Conservation (phyloP, 768 basidiomycete genomes). For the Lentinula sp. region DNA sequence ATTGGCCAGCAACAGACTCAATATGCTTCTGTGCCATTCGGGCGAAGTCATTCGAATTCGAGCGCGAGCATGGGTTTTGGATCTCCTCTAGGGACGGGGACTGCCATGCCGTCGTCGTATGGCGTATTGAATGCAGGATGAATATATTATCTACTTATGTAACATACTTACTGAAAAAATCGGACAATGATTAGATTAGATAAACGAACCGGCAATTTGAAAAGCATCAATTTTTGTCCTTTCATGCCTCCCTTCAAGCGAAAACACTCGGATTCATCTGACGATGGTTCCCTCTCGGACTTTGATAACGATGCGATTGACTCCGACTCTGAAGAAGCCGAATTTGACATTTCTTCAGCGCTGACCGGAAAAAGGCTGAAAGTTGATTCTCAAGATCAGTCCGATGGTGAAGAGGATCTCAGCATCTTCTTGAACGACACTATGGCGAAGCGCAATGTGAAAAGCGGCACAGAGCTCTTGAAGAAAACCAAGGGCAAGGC, state of each 20-base stretch:
- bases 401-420: constrained; percentile 50
- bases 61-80: constrained; percentile 2
- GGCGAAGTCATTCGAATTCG: constrained; percentile 4
- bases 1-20: not conserved
- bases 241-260: constrained; percentile 4
- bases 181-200: not conserved
- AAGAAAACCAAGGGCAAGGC: constrained; percentile 73
- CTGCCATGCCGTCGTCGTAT: not conserved
- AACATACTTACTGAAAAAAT: no score
- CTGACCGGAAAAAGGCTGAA: constrained; percentile 43
- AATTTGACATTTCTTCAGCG: constrained; percentile 60
- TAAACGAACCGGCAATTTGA: not conserved
- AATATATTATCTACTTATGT: not conserved
- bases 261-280: constrained; percentile 1
- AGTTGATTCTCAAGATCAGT: constrained; percentile 16
- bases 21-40: not conserved
- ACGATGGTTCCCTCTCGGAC: not conserved
- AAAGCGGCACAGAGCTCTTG: constrained; percentile 67
- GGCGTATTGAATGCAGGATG: not conserved
- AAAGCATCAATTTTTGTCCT: not conserved
- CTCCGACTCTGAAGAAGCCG: constrained; percentile 22
- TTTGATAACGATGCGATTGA: constrained; percentile 8
- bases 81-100: not conserved
- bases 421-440: constrained; percentile 60
- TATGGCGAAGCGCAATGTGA: constrained; percentile 66